Evolutionary conservation across 2,329 filamentous ascomycete genomes (phyloP), one percentile per base, ranked within the genome.

Genomic region (Colletotrichum echinochloae): DNA sequence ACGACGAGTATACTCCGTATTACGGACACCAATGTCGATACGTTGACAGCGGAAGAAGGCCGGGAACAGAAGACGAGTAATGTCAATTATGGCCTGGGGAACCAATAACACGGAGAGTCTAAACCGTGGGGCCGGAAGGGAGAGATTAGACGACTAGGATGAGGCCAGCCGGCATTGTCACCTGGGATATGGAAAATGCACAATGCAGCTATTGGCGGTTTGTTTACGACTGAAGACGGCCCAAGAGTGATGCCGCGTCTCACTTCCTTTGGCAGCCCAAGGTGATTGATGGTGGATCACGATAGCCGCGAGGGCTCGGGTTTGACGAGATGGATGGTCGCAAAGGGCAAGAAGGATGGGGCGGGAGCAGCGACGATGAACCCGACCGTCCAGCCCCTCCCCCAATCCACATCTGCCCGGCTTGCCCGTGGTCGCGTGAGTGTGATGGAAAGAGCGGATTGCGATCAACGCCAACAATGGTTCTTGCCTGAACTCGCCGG

Each of bases 101-200:
- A 14, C n/a, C 48, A 60, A 60, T 60, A 70, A 39, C n/a, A 18
- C 18, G 11, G 23, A 70, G 56, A 66, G 54, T 66, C 33, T 56
- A 70, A 70, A 55, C 48, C 66, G 66, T 64, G 63, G 56, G 63
- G 63, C 52, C 46, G 54, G 49, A 66, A 46, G n/a, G 61, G 61
- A 14, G 37, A 5, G 37, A 39, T 5, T 5, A 16, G 14, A 33
- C 30, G 4, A 33, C 8, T 33, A 8, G 30, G 30, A 20, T 23
- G 14, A n/a, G 12, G 39, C 35, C 23, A 23, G 39, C n/a, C 56
- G 54, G 23, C 26, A 12, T 18, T 56, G 55, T 14, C 51, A n/a
- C 33, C 35, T 18, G 46, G 23, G 48, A 44, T 23, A 55, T 66
- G 46, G 55, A 39, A 63, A 63, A 39, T 16, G 11, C 16, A 16